A percentile compares a stretch with the other conserved stretches of the same genome.
Conservation (phyloP, 805 yeast genomes). For the Candida sakaeoensis region DNA sequence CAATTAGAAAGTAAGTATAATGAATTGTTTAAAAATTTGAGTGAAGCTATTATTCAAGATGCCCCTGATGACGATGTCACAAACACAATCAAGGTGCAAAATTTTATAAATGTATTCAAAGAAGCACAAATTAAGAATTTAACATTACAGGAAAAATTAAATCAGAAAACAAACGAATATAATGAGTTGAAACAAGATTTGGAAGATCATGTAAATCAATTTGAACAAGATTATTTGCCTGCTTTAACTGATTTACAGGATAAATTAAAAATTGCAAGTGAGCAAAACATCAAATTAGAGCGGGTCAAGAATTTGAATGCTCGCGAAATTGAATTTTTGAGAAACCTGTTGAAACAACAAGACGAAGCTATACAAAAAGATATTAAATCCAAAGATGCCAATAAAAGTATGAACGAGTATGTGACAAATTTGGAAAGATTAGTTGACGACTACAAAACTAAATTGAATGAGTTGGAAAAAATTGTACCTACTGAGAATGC, state of each 20-base stretch:
- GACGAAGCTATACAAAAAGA: slow-evolving; percentile 30
- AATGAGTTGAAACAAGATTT: slow-evolving; percentile 16
- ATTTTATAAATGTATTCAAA: slow-evolving; percentile 37
- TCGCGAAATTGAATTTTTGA: slow-evolving; percentile 56
- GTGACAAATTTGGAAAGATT: slow-evolving; percentile 42
- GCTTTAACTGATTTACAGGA: slow-evolving; percentile 11
- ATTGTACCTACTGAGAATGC: slow-evolving; percentile 31
- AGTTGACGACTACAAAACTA: slow-evolving; percentile 53
- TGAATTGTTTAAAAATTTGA: slow-evolving; percentile 42
- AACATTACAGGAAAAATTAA: slow-evolving; percentile 35
- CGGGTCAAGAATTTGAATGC: slow-evolving; percentile 50
- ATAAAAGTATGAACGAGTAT: slow-evolving; percentile 32
- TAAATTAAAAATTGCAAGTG: slow-evolving; percentile 4
- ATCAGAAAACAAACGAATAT: slow-evolving; percentile 17
- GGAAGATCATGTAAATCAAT: slow-evolving; percentile 10
- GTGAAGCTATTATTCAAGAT: slow-evolving; percentile 23
- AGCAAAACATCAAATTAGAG: slow-evolving; percentile 25
- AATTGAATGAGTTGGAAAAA: slow-evolving; percentile 42
- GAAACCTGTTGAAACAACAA: slow-evolving; percentile 51
- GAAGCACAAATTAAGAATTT: slow-evolving; percentile 27
- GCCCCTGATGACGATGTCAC: slow-evolving; percentile 11
- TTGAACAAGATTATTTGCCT: slow-evolving; percentile 12
- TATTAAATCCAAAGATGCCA: slow-evolving; percentile 21
- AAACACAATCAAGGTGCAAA: slow-evolving; percentile 24
- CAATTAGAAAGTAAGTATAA: slow-evolving; percentile 44